phyloP scores from a whole-genome alignment of 2,329 filamentous ascomycete species.

The Ophiosphaerella korrae region DNA sequence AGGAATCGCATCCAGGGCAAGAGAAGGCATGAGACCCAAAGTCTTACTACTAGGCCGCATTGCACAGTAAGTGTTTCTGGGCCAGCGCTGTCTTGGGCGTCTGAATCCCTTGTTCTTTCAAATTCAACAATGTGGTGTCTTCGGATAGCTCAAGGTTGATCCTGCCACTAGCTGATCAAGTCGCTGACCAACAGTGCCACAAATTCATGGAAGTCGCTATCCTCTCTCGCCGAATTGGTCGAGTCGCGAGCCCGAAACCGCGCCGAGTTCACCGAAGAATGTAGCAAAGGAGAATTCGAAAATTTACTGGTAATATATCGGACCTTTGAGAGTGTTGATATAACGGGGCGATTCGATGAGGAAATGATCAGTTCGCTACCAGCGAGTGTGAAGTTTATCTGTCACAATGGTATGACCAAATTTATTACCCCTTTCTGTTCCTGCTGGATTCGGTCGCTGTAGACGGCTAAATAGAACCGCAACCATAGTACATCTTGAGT shows the following conservation, averaged over 20 bases:
- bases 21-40: conserved; percentile 54
- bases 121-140: too few species aligned
- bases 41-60: conserved; percentile 68
- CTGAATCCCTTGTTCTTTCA: too few species aligned
- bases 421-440: not conserved
- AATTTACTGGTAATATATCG: conserved; percentile 70
- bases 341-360: conserved; percentile 73
- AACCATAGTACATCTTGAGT: not conserved
- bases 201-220: conserved; percentile 66
- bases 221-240: conserved; percentile 68
- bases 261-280: conserved; percentile 71
- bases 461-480: too few species aligned
- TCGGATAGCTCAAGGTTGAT: too few species aligned
- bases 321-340: conserved; percentile 67
- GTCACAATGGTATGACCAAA: conserved; percentile 51
- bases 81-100: too few species aligned
- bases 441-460: not conserved
- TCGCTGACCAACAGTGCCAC: conserved; percentile 60
- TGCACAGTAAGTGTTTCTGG: conserved; percentile 60
- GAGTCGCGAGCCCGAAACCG: conserved; percentile 66
- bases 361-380: conserved; percentile 65
- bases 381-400: conserved; percentile 46
- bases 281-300: conserved; percentile 67
- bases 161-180: not conserved
- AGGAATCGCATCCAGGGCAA: conserved; percentile 9